Evolutionary conservation across 345 rosid genomes (phyloP), one percentile per base, ranked within the genome.

Genomic region (Barbarea vulgaris): DNA sequence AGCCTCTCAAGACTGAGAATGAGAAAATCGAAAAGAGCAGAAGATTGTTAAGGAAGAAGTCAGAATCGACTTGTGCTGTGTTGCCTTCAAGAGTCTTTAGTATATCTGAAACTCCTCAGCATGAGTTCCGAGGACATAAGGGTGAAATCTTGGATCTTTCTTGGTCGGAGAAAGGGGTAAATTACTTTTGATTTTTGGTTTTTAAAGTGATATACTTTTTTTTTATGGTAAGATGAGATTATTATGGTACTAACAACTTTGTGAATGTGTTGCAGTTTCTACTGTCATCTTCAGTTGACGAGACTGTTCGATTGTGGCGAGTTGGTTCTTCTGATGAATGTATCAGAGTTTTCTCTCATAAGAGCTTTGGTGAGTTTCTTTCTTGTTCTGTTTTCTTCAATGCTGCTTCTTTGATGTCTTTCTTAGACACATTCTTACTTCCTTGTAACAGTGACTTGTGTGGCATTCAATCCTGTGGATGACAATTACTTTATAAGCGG

Each of bases 151-250:
- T 91, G 84, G 91, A 86, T 83, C 90, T 91, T 69, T 78, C 95
- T 1, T 91, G 97, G 97, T 91, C 97, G 10, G 83, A 81, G 74
- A 82, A 82, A 78, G 87, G 87, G 88, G 97, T 91, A 57, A 85
- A 82, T 61, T n/a, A 60, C 25, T 12, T 41, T 3, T 42, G 5
- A 15, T 41, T 13, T 13, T 15, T 37, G 27, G n/a, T 59, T 36
- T 36, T 21, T 0, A 11, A 5, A 10, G 2, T 1, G 3, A 58
- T 59, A 58, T 59, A 6, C 10, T 12, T 9, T 59, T 50, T 39
- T 22, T 39, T 14, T 14, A n/a, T n/a, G 37, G n/a, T 21, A 5
- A 58, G 65, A 58, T 41, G 24, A n/a, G 21, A 71, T n/a, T 22
- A 75, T 75, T n/a, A n/a, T n/a, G 34, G 21, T 12, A 59, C 36